Evolutionary conservation across 129 eudicot species (phyloP).

Genomic region (Scalesia atractyloides): DNA sequence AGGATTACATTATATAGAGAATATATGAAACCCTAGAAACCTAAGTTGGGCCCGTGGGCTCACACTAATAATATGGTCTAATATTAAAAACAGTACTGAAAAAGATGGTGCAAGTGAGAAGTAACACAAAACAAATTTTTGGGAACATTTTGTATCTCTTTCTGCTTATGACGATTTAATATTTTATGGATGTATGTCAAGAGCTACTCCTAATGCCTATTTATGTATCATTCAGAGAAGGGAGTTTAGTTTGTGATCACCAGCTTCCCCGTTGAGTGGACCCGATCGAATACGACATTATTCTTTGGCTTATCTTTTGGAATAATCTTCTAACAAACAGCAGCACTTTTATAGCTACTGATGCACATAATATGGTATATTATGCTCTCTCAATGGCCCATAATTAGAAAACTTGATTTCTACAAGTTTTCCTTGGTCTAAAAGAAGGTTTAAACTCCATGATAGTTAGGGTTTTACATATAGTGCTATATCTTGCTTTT

Average conservation of each 20-base stretch:
- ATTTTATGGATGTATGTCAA: background rate
- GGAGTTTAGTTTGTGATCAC: background rate
- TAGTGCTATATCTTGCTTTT: too few species aligned
- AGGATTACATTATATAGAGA: too few species aligned
- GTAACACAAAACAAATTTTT: background rate
- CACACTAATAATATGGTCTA: too few species aligned
- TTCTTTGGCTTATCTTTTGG: background rate
- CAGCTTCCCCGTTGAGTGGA: background rate
- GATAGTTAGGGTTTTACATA: background rate
- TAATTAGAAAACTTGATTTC: background rate
- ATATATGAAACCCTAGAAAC: too few species aligned
- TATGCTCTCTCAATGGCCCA: background rate
- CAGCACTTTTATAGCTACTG: too few species aligned
- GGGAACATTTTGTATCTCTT: background rate
- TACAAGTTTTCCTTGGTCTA: background rate
- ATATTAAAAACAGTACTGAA: background rate
- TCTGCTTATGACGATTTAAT: background rate
- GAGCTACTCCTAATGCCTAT: background rate
- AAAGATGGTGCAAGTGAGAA: constrained; percentile 8
- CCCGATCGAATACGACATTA: background rate
- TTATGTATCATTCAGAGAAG: background rate
- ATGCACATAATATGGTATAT: background rate
- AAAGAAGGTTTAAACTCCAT: background rate
- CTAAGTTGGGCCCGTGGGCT: too few species aligned
- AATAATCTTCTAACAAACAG: background rate